Evolutionary conservation across 441 rosid species (phyloP), one percentile per base, ranked within the genome.

Genomic region (Hura crepitans): DNA sequence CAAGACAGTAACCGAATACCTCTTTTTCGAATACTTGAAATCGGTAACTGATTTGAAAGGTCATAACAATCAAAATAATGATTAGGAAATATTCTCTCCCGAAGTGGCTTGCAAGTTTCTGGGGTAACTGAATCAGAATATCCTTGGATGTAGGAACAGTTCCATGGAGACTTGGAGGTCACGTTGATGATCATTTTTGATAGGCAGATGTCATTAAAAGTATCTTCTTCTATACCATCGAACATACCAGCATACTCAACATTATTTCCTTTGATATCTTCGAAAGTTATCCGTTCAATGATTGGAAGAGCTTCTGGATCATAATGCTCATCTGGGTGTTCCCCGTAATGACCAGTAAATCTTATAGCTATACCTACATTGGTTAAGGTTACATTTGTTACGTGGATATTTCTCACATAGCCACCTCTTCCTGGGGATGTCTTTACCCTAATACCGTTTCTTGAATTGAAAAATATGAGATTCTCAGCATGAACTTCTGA

Each of bases 391-490:
- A 90, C 75, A 70, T 90, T 85, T 18, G 92, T 85, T 70, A 90
- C 57, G 58, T 78, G 79, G 69, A 95, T 77, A 76, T 95, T 86
- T 80, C 90, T 85, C 35, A 95, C 92, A 68, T 92, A 92, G 56
- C 97, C 99, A 4, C 99, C 97, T 72, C 99, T 82, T 72, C 97
- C 99, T 0, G 94, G 89, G 63, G 99, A 83, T 17, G 97, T 92
- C 82, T 95, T 95, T 79, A 95, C 80, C 78, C 89, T 82, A 28
- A 92, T 84, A 58, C 85, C 97, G 0, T 85, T 83, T n/a, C 62
- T 83, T 15, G 99, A 81, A 75, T 88, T 77, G 83, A 80, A 89
- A 60, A 95, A 75, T 49, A 63, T 72, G 30, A 95, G 74, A 74
- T 89, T 83, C 80, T 86, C 82, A 47, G 87, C 96, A 27, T 81